Conservation (phyloP, 169 alveolate species). For the Plasmodium vinckei region DNA sequence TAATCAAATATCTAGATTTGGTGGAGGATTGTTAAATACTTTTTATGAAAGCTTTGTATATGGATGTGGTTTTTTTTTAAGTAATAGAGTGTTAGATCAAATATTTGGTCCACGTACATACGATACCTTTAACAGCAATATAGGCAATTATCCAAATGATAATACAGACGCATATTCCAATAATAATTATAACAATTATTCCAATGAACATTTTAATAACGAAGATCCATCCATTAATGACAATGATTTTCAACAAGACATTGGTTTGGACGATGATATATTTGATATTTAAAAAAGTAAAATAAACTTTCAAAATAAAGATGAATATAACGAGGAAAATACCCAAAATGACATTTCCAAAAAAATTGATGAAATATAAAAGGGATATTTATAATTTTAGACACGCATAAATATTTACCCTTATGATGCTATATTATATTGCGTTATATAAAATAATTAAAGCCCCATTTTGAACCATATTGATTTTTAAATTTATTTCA, state of each 20-base stretch:
- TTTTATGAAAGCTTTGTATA: conserved; percentile 73
- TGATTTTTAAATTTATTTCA: too few species aligned
- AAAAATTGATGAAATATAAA: background rate
- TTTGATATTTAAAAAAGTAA: conserved; percentile 41
- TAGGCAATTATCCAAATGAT: conserved; percentile 31
- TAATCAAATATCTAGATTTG: conserved; percentile 24
- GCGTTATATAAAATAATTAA: too few species aligned
- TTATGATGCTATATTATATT: too few species aligned
- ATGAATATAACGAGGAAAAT: background rate
- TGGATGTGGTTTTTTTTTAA: conserved; percentile 76
- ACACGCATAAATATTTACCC: conserved; percentile 8
- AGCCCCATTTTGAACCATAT: too few species aligned
- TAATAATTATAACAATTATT: conserved; percentile 30
- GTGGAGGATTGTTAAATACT: conserved; percentile 47
- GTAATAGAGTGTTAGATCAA: conserved; percentile 73
- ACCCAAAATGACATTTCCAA: background rate
- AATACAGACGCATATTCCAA: conserved; percentile 1
- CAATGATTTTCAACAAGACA: conserved; percentile 65
- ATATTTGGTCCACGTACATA: conserved; percentile 65
- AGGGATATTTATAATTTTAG: background rate
- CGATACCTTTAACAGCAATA: conserved; percentile 48
- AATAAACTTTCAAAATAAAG: background rate
- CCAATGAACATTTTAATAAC: conserved; percentile 49
- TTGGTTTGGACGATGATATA: conserved; percentile 69
- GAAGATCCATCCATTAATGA: conserved; percentile 66